Percentiles rank a stretch among this genome's conserved stretches.
Evolutionary conservation across 1,139 yeast species (phyloP).

Genomic region (Debaryomyces nepalensis): DNA sequence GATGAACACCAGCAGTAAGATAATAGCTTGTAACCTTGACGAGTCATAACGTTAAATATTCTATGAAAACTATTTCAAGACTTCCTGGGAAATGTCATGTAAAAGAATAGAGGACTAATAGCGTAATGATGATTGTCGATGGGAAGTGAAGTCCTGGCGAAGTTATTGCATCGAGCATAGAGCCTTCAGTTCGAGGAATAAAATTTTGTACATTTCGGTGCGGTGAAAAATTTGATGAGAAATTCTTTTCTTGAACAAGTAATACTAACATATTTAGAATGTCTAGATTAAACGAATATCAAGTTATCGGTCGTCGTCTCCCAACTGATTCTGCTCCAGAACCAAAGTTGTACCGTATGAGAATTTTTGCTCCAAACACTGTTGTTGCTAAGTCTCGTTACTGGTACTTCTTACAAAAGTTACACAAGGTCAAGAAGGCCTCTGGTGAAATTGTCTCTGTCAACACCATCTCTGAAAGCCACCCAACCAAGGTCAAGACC

Average conservation of each 20-base stretch:
- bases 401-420: conserved; percentile 99
- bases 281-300: conserved; percentile 98
- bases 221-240: conserved; percentile 7
- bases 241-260: conserved; percentile 2
- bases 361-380: conserved; percentile 98
- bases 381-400: conserved; percentile 99
- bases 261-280: conserved; percentile 36
- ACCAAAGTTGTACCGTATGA: conserved; percentile 99
- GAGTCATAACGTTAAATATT: too few species aligned
- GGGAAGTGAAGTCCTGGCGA: too few species aligned
- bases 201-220: conserved; percentile 9
- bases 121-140: too few species aligned
- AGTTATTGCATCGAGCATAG: background rate
- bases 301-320: conserved; percentile 99
- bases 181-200: background rate
- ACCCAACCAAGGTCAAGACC: conserved; percentile 99
- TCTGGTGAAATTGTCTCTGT: conserved; percentile 98
- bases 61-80: too few species aligned
- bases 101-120: too few species aligned
- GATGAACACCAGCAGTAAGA: too few species aligned
- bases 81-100: too few species aligned
- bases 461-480: conserved; percentile 89
- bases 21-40: too few species aligned
- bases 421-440: conserved; percentile 99
- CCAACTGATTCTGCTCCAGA: conserved; percentile 99